Base-by-base conservation (phyloP, 2,329 filamentous ascomycete genomes). In the Fusarium annulatum region DNA sequence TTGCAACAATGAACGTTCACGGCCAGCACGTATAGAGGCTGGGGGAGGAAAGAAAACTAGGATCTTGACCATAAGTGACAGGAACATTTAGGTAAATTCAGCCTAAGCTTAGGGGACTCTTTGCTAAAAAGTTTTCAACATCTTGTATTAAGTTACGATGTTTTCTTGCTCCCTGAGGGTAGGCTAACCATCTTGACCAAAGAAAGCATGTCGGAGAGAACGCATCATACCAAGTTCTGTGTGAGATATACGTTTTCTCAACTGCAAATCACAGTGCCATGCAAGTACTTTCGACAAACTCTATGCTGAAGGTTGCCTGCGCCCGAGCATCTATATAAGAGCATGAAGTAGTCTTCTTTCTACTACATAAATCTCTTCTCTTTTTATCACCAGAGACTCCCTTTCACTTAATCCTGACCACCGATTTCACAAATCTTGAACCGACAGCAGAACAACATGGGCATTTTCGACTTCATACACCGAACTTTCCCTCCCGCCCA, bases 231-330 rank as follows among this genome's bases (percentile, higher is more conserved):
- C 9, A n/a, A 18, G 46, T 33, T 49, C 28, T 9, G 28, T 33
- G 10, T 9, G 28, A 0, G 5, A 49, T 4, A n/a, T n/a, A 49
- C 18, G 21, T 2, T 33, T 9, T 7, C 9, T 18, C 0, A 9
- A 12, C 4, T 9, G 28, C 9, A n/a, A 48, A 30, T n/a, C 2
- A 30, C 2, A 18, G 12, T 4, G 1, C 7, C 14, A 6, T 9
- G 5, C 7, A 34, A 26, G 15, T 3, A 3, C 16, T 36, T 26
- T 26, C 2, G 4, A 2, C 2, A 19, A 52, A 36, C 3, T 21
- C 0, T 52, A 36, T 21, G 3, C 15, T 36, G 11, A 10, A 51
- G 2, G 0, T 16, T 6, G 0, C 1, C 49, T 36, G 4, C 2
- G 4, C 33, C 16, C 1, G 6, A 9, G n/a, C 10, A 30, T 3